Conservation (phyloP, 192 early-diverging fungal species). For the Rhizophagus sp. region DNA sequence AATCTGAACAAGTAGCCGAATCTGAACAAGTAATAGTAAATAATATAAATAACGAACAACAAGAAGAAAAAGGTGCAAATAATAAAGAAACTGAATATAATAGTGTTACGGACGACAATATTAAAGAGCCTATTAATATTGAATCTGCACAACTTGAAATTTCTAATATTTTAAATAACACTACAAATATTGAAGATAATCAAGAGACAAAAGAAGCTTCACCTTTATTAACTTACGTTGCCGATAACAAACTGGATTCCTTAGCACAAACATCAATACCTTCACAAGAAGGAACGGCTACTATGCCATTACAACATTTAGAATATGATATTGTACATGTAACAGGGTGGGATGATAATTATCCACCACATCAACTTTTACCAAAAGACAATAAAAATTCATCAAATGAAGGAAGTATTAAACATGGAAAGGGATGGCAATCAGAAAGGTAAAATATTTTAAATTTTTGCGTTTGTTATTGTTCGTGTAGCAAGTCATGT, state of each 20-base stretch:
- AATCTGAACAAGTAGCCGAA: background rate
- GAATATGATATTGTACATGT: slow-evolving; percentile 31
- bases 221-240: background rate
- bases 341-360: slow-evolving; percentile 46
- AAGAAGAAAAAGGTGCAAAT: background rate
- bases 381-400: slow-evolving; percentile 32
- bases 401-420: background rate
- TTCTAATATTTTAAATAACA: background rate
- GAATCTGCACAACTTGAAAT: background rate
- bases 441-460: slow-evolving; percentile 42
- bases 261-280: background rate
- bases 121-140: background rate
- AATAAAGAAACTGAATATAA: background rate
- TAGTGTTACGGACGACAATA: background rate
- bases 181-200: background rate
- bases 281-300: background rate
- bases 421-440: slow-evolving; percentile 51
- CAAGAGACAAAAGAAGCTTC: background rate
- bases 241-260: background rate
- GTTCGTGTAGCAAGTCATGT: background rate
- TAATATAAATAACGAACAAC: background rate
- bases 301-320: slow-evolving; percentile 2
- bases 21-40: background rate
- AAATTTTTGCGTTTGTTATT: slow-evolving; percentile 3
- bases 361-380: slow-evolving; percentile 45